Base-by-base conservation (phyloP, 805 yeast genomes). In the Lachancea cidri region DNA sequence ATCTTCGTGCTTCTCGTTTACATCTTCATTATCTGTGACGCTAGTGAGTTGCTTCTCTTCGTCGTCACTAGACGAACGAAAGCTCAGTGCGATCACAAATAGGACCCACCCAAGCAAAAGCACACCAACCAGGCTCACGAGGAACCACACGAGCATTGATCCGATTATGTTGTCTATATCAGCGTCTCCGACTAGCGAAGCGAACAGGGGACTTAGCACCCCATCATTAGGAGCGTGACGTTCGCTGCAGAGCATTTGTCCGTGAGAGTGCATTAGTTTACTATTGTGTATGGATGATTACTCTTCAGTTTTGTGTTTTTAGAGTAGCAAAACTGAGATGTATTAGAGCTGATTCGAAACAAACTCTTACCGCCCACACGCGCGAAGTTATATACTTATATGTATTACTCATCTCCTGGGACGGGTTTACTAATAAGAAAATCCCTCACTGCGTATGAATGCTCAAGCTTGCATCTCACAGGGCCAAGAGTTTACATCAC, bases 91-190 rank as follows among this genome's bases (percentile, higher is more conserved):
- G 9, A 35, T 24, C 22, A 35, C 33, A n/a, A 36, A 31, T 22
- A 41, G 14, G 17, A 41, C 29, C 36, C 29, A 18, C 22, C 39
- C 44, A 13, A 36, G 35, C 18, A 35, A 14, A 20, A 41, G 29
- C 27, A 41, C 36, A 22, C 39, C 30, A 15, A 41, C 32, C 16
- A 41, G 36, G 29, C 44, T 41, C 22, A 41, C 36, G 18, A 41
- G 33, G 22, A 41, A 41, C 44, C 44, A 41, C 33, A 36, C 36
- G 13, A 41, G n/a, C 27, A 41, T 35, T 14, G 30, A 41, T 18
- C 36, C 44, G 2, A 32, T 32, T 13, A 35, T 15, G 19, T 41
- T 38, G n/a, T 41, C 44, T n/a, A 36, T 22, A n/a, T 41, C 22
- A 9, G 29, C 19, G 15, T 25, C 34, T 14, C 33, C 36, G 3